Evolutionary conservation across 257 asterid species (phyloP).

Genomic region (Ilex asprella): DNA sequence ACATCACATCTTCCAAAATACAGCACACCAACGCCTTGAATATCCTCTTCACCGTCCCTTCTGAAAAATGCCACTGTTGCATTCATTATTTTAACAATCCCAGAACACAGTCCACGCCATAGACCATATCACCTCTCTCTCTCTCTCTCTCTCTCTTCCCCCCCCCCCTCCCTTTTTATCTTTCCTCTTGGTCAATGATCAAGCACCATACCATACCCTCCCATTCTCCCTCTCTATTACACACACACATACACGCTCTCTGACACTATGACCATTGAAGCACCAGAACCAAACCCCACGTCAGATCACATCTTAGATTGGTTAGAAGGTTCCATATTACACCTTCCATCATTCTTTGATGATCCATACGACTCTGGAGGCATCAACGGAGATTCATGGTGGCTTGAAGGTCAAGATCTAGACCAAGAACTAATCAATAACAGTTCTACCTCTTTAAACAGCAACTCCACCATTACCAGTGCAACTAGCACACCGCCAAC

Average conservation of each 20-base stretch:
- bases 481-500: constrained; percentile 22
- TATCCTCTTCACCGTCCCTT: constrained; percentile 52
- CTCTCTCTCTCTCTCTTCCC: too few species aligned
- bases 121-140: constrained; percentile 18
- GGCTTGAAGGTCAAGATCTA: constrained; percentile 34
- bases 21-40: constrained; percentile 47
- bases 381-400: constrained; percentile 47
- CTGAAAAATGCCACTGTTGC: constrained; percentile 20
- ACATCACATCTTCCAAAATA: constrained; percentile 62
- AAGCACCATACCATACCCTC: constrained; percentile 11
- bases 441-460: constrained; percentile 34
- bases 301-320: constrained; percentile 49
- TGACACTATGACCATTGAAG: constrained; percentile 43
- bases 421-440: constrained; percentile 34
- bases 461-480: constrained; percentile 17
- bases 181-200: constrained; percentile 14
- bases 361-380: constrained; percentile 51
- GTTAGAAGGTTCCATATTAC: constrained; percentile 45
- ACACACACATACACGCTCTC: background rate
- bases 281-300: constrained; percentile 42
- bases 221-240: constrained; percentile 1
- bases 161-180: constrained; percentile 11
- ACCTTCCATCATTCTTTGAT: constrained; percentile 49
- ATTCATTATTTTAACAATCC: constrained; percentile 23
- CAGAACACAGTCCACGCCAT: constrained; percentile 12